Evolutionary conservation across 805 yeast species (phyloP).

Genomic region (Tetrapisispora phaffii): DNA sequence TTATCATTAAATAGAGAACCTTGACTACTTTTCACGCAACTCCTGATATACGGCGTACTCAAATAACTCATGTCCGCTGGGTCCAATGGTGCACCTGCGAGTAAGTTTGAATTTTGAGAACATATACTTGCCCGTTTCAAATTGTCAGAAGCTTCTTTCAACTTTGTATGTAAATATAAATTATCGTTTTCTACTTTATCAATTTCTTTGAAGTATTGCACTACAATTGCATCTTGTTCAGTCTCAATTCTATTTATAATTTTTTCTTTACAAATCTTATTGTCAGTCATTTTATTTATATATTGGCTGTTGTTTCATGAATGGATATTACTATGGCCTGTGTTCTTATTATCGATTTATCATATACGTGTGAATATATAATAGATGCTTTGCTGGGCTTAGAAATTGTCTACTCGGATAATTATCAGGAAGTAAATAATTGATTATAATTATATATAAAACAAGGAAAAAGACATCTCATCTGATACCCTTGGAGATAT

Average conservation of each 20-base stretch:
- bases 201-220: slow-evolving; percentile 45
- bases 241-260: slow-evolving; percentile 51
- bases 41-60: neutral
- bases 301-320: neutral
- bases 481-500: no score
- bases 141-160: slow-evolving; percentile 4
- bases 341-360: no score
- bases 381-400: no score
- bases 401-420: no score
- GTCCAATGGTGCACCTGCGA: neutral
- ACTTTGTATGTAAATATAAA: slow-evolving; percentile 26
- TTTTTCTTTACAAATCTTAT: slow-evolving; percentile 15
- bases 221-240: slow-evolving; percentile 55
- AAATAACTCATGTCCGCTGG: neutral
- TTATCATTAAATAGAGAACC: neutral
- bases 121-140: slow-evolving; percentile 1
- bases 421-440: no score
- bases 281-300: neutral
- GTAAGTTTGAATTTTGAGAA: neutral
- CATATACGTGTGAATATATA: no score
- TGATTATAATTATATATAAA: no score
- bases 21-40: neutral
- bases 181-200: slow-evolving; percentile 40
- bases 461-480: no score
- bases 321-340: no score